Conservation (phyloP, 106 monocot species). For the Vanilla planifolia region DNA sequence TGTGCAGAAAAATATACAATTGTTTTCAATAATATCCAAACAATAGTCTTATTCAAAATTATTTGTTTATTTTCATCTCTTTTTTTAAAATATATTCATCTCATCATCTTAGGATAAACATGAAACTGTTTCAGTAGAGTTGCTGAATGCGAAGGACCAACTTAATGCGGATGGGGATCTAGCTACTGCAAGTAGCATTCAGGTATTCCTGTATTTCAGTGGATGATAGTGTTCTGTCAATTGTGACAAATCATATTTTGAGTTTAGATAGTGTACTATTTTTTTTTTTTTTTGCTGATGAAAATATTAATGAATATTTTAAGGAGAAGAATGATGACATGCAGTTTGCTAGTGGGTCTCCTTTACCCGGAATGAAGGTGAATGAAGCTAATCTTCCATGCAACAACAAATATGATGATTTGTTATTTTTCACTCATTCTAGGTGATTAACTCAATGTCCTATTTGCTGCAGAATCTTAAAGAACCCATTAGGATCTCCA, state of each 20-base stretch:
- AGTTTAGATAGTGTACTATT: constrained; percentile 4
- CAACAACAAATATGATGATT: neutral
- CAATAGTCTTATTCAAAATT: neutral
- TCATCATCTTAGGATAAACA: constrained; percentile 23
- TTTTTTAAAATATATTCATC: constrained; percentile 4
- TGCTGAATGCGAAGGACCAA: constrained; percentile 7
- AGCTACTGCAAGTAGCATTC: neutral
- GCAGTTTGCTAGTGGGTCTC: constrained; percentile 74
- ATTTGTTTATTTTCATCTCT: neutral
- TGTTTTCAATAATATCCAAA: neutral
- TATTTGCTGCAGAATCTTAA: constrained; percentile 54
- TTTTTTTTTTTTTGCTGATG: constrained; percentile 12
- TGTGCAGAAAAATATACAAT: neutral
- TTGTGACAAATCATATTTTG: neutral
- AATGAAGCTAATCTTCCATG: constrained; percentile 1
- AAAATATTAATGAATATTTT: constrained; percentile 19
- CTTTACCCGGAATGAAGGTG: constrained; percentile 89
- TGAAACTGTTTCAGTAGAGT: constrained; percentile 10
- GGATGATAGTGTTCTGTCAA: neutral
- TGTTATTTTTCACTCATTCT: neutral
- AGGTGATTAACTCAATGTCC: neutral
- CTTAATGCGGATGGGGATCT: constrained; percentile 17
- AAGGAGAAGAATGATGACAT: constrained; percentile 46
- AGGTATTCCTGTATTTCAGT: constrained; percentile 20
- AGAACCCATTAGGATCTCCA: constrained; percentile 72